Evolutionary conservation across 2,329 filamentous ascomycete species (phyloP).

Genomic region (Trichoderma sp.): DNA sequence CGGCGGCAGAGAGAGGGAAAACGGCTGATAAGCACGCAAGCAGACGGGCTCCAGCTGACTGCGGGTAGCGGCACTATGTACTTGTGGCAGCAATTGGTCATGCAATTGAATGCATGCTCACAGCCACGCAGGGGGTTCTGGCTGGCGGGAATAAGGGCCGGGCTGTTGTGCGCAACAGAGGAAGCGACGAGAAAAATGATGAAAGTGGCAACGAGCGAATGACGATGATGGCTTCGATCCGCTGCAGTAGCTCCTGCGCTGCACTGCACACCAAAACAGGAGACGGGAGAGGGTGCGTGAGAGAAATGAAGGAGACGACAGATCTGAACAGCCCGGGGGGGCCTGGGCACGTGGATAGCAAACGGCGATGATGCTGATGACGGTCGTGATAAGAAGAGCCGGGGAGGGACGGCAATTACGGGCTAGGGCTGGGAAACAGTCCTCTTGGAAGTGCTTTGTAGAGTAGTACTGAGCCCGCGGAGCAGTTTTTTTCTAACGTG

Average conservation of each 20-base stretch:
- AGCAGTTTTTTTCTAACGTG: not conserved
- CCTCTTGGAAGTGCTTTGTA: not conserved
- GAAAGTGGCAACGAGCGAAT: not conserved
- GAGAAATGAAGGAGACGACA: not conserved
- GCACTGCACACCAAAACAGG: not conserved
- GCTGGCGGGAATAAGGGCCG: conserved; percentile 1
- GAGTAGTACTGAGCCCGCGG: not conserved
- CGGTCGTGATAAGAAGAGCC: not conserved
- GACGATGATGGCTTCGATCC: not conserved
- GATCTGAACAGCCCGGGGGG: conserved; percentile 6
- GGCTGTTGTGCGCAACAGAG: not conserved
- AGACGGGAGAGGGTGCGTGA: not conserved
- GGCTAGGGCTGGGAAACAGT: not conserved
- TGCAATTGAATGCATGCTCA: not conserved
- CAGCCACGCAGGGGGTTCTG: not conserved
- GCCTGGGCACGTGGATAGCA: conserved; percentile 22
- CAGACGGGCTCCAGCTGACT: not conserved
- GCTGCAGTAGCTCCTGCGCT: not conserved
- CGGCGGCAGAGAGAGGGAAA: not conserved
- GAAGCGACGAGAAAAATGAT: not conserved
- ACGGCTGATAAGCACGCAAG: conserved; percentile 18
- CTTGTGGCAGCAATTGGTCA: not conserved
- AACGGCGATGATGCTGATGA: not conserved
- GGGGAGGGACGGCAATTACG: not conserved
- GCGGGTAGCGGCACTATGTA: not conserved